These are phyloP conservation scores for Crithidia bombi DNA, from an alignment of 208 protist species.

Conservation along the genomic window DNA sequence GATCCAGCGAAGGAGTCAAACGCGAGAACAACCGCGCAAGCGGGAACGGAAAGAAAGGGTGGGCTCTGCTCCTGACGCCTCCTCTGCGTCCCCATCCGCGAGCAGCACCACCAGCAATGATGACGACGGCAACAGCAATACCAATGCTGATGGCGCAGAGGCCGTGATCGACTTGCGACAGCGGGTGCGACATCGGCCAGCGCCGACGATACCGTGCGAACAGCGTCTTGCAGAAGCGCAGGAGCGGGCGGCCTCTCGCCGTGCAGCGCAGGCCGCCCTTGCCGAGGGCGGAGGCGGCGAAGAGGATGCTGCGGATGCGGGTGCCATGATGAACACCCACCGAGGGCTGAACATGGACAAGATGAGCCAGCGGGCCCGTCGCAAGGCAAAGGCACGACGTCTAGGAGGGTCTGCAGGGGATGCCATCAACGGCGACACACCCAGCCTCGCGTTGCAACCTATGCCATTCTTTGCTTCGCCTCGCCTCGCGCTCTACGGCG, in stretches of 20 bases:
- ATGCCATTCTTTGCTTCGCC: conserved; percentile 16
- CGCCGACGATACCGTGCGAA: conserved; percentile 60
- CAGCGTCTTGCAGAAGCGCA: conserved; percentile 52
- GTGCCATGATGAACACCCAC: not conserved
- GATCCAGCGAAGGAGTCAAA: not conserved
- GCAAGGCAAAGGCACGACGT: conserved; percentile 4
- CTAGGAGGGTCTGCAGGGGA: not conserved
- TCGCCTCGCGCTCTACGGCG: conserved; percentile 29
- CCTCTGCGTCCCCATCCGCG: not conserved
- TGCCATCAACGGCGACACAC: not conserved
- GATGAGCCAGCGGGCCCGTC: not conserved
- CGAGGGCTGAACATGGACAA: conserved; percentile 14
- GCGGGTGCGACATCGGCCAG: conserved; percentile 41
- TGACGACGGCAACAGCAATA: conserved; percentile 8
- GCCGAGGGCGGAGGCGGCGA: not conserved
- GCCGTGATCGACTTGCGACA: conserved; percentile 30
- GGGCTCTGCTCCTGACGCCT: not conserved
- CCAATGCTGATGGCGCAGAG: conserved; percentile 6
- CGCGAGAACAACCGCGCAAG: conserved; percentile 13
- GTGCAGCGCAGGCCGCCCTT: conserved; percentile 26
- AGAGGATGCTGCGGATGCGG: not conserved
- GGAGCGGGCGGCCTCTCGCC: conserved; percentile 42
- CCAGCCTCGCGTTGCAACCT: not conserved
- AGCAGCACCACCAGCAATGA: not conserved
- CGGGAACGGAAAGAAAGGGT: not conserved